These are phyloP conservation scores for Aspergillus diversus DNA, from an alignment of 495 filamentous ascomycete genomes.

Conservation along the genomic window DNA sequence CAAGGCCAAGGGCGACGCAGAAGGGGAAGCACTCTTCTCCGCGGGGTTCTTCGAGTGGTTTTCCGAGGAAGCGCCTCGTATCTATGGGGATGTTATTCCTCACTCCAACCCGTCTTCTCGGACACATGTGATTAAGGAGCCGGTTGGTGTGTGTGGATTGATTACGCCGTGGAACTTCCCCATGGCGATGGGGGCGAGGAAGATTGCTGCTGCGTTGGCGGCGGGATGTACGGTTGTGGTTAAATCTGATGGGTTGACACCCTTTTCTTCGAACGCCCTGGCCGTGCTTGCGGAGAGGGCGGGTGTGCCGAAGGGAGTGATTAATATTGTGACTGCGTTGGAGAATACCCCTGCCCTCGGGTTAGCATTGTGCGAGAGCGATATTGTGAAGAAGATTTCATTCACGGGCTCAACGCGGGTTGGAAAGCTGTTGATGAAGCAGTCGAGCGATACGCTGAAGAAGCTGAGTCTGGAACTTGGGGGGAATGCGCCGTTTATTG, in stretches of 20 bases:
- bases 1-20: conserved; percentile 73
- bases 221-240: conserved; percentile 55
- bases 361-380: conserved; percentile 41
- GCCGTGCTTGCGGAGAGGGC: conserved; percentile 55
- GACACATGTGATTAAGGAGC: conserved; percentile 35
- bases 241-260: conserved; percentile 55
- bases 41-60: conserved; percentile 86
- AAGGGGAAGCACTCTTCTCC: conserved; percentile 73
- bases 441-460: conserved; percentile 52
- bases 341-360: conserved; percentile 50
- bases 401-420: conserved; percentile 57
- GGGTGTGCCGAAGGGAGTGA: conserved; percentile 52
- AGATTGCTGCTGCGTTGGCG: conserved; percentile 64
- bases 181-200: conserved; percentile 82
- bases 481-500: conserved; percentile 59
- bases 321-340: conserved; percentile 52
- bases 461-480: conserved; percentile 57
- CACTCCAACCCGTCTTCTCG: conserved; percentile 28
- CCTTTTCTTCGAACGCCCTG: too few relatives aligned
- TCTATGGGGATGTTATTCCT: conserved; percentile 74
- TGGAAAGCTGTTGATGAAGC: conserved; percentile 54
- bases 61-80: conserved; percentile 71
- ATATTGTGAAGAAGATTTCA: conserved; percentile 49
- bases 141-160: conserved; percentile 40
- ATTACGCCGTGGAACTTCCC: conserved; percentile 76